Conservation (phyloP, 2,329 filamentous ascomycete genomes). For the Diaporthe ampelina region DNA sequence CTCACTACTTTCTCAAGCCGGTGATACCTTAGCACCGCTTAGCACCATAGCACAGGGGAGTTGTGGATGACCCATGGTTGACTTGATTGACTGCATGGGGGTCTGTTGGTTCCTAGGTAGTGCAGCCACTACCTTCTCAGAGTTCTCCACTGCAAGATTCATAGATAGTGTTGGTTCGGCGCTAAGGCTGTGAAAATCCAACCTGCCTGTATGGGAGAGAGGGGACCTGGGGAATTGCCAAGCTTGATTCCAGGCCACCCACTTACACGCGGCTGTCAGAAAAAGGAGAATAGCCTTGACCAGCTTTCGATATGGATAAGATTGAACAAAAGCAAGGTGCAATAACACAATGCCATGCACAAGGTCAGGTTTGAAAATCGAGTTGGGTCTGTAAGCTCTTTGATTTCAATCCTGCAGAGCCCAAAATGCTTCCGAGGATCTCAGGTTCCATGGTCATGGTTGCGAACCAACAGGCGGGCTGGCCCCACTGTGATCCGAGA, state of each 20-base stretch:
- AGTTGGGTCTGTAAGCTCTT: not conserved
- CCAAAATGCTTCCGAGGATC: not conserved
- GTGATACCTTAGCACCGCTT: not conserved
- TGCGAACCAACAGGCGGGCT: not conserved
- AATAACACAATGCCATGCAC: not conserved
- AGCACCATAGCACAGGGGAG: too few species aligned
- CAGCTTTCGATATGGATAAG: not conserved
- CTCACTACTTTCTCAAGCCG: not conserved
- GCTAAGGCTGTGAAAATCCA: not conserved
- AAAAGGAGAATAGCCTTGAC: not conserved
- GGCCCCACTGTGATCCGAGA: slow-evolving; percentile 5
- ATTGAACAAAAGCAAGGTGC: not conserved
- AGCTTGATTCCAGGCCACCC: not conserved
- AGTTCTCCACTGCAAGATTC: not conserved
- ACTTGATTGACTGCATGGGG: not conserved
- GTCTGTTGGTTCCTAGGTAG: not conserved
- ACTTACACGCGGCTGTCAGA: slow-evolving; percentile 12
- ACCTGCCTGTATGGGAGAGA: not conserved
- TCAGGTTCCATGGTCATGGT: not conserved
- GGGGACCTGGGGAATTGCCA: not conserved
- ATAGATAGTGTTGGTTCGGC: not conserved
- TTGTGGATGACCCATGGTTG: not conserved
- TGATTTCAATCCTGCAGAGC: not conserved
- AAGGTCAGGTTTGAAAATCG: not conserved
- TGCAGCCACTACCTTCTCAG: not conserved